phyloP scores from a whole-genome alignment of 306 rosid species.

The Trichosanthes truncata region DNA sequence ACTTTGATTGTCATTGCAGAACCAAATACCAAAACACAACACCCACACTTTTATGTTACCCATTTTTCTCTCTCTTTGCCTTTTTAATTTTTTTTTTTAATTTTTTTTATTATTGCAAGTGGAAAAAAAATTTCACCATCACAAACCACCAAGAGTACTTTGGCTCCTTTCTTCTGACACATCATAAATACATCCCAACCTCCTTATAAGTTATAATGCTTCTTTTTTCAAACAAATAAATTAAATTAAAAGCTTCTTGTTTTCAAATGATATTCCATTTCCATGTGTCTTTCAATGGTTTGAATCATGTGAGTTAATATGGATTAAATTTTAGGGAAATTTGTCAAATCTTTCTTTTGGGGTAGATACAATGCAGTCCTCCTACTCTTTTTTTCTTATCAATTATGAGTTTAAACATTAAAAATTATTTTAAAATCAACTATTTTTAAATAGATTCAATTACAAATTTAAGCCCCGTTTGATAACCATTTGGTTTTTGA shows the following conservation, averaged over 20 bases:
- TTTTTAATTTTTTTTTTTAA: background rate
- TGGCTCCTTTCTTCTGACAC: slow-evolving; percentile 8
- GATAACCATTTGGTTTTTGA: too few relatives aligned
- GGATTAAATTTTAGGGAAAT: background rate
- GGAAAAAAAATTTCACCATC: background rate
- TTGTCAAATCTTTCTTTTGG: background rate
- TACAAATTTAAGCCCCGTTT: too few relatives aligned
- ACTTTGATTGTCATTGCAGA: background rate
- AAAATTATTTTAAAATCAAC: background rate
- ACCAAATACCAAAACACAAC: background rate
- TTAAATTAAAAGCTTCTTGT: background rate
- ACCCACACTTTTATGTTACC: background rate
- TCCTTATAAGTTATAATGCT: background rate
- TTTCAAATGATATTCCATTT: slow-evolving; percentile 6
- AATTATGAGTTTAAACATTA: background rate
- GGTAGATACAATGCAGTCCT: background rate
- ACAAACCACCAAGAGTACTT: background rate
- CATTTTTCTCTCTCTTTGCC: background rate
- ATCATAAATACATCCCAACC: slow-evolving; percentile 8
- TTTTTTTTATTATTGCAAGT: background rate
- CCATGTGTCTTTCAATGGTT: background rate
- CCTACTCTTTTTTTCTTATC: background rate
- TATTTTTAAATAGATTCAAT: too few relatives aligned
- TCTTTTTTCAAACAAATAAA: background rate
- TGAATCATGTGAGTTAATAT: background rate